phyloP scores from a whole-genome alignment of 768 basidiomycete genomes.

The Russula dissimulans region DNA sequence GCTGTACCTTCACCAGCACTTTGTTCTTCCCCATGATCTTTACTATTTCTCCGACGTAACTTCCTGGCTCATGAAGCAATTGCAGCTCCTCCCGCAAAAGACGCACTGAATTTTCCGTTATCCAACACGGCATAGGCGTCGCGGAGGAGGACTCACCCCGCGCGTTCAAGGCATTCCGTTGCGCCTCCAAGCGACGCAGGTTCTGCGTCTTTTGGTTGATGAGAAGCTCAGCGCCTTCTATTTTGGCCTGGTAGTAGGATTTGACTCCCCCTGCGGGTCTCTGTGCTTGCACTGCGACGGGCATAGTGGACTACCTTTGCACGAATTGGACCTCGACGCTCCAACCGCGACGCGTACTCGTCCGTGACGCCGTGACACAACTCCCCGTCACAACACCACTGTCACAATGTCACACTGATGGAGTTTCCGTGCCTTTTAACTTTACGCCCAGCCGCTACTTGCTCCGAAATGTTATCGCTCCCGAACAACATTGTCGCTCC shows the following conservation, averaged over 20 bases:
- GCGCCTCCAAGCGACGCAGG: slow-evolving; percentile 88
- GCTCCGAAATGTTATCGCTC: too few relatives aligned
- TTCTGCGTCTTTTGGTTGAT: slow-evolving; percentile 98
- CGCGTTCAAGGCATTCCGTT: slow-evolving; percentile 94
- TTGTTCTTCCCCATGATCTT: slow-evolving; percentile 99
- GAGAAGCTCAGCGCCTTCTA: slow-evolving; percentile 83
- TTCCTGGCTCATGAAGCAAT: slow-evolving; percentile 88
- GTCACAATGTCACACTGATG: too few relatives aligned
- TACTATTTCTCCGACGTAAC: slow-evolving; percentile 95
- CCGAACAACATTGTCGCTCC: too few relatives aligned
- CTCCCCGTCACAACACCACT: too few relatives aligned
- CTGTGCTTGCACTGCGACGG: slow-evolving; percentile 27
- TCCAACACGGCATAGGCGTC: neutral
- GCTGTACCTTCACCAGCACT: slow-evolving; percentile 95
- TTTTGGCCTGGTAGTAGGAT: slow-evolving; percentile 93
- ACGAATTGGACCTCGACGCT: too few relatives aligned
- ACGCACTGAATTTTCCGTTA: slow-evolving; percentile 47
- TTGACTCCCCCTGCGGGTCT: slow-evolving; percentile 60
- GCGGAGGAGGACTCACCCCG: slow-evolving; percentile 47
- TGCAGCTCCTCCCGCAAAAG: slow-evolving; percentile 88
- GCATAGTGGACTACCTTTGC: slow-evolving; percentile 27
- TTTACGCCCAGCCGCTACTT: too few relatives aligned
- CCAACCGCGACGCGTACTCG: slow-evolving; percentile 9
- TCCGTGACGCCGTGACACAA: too few relatives aligned
- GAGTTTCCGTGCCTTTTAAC: too few relatives aligned